Evolutionary conservation across 495 filamentous ascomycete species (phyloP).

Genomic region (Apiosordaria backusii): DNA sequence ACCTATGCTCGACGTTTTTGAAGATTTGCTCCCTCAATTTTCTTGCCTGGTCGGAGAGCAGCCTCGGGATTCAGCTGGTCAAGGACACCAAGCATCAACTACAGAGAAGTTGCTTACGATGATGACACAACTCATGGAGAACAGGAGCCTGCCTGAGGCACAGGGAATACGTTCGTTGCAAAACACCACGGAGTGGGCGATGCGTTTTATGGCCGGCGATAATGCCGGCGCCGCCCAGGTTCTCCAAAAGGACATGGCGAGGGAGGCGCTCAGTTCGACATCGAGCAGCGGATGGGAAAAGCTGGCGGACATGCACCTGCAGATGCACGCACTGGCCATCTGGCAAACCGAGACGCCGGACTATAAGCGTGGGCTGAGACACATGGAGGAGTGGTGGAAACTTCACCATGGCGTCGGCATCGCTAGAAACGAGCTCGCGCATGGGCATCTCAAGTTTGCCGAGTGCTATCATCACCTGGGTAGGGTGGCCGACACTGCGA

Average conservation of each 20-base stretch:
- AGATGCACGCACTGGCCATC: neutral
- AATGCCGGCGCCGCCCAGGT: neutral
- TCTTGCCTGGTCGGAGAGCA: neutral
- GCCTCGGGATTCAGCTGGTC: neutral
- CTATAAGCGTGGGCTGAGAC: neutral
- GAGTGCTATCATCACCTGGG: conserved; percentile 4
- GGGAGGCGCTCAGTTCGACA: conserved; percentile 7
- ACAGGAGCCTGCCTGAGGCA: neutral
- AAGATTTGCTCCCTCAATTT: too few species aligned
- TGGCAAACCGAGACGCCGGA: neutral
- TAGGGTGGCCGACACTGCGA: neutral
- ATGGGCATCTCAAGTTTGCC: neutral
- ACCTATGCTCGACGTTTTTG: neutral
- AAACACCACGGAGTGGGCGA: neutral
- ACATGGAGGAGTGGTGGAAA: conserved; percentile 10
- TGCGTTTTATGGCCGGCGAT: neutral
- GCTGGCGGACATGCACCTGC: conserved; percentile 7
- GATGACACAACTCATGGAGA: neutral
- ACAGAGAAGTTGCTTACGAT: neutral
- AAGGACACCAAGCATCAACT: neutral
- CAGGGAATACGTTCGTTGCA: neutral
- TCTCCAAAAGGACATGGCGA: neutral
- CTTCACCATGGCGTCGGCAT: conserved; percentile 3
- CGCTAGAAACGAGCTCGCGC: neutral
- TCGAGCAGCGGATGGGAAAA: neutral